phyloP scores from a whole-genome alignment of 2,329 filamentous ascomycete genomes.

The Fusarium secorum region DNA sequence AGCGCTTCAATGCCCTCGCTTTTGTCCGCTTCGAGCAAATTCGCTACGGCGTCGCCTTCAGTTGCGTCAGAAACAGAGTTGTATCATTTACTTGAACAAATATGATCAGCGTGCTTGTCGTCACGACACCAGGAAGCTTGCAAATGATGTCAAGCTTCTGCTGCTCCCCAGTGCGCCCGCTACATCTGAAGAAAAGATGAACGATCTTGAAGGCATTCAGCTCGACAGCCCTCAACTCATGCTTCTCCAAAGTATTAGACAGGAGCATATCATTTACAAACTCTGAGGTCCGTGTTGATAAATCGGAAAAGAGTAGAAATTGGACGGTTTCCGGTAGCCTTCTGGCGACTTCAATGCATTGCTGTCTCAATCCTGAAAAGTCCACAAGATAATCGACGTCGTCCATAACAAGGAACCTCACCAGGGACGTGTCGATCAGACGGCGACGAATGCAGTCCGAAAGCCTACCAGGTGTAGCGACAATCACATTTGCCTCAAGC shows the following conservation, averaged over 20 bases:
- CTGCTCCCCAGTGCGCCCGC: not conserved
- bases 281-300: accelerated
- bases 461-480: not conserved
- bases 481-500: not conserved
- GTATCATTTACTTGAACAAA: not conserved
- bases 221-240: not conserved
- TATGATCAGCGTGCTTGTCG: not conserved
- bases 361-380: accelerated
- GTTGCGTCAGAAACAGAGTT: accelerated
- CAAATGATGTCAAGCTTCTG: not conserved
- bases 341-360: not conserved
- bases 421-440: not conserved
- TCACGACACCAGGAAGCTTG: not conserved
- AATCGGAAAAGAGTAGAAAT: not conserved
- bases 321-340: accelerated
- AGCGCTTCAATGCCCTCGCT: accelerated
- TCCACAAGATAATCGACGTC: not conserved
- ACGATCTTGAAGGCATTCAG: not conserved
- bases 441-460: accelerated
- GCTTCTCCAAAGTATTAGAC: not conserved
- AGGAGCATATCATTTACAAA: accelerated
- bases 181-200: not conserved
- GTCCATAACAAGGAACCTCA: not conserved
- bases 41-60: not conserved
- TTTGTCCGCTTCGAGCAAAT: not conserved